These are phyloP conservation scores for Termitomyces sp. DNA, from an alignment of 768 basidiomycete species.

Conservation along the genomic window DNA sequence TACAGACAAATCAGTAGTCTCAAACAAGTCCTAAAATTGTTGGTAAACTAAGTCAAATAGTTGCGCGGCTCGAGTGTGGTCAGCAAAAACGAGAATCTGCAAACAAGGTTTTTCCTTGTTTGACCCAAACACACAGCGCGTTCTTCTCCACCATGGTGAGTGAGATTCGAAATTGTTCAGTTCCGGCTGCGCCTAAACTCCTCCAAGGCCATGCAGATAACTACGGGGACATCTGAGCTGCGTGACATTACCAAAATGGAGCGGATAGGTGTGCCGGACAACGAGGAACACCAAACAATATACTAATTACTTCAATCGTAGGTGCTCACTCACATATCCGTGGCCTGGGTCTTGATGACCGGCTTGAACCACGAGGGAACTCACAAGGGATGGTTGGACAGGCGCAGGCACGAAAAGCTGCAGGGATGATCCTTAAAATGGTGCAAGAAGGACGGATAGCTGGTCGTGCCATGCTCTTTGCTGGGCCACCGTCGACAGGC, in stretches of 20 bases:
- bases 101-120: slow-evolving; percentile 7
- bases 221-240: slow-evolving; percentile 72
- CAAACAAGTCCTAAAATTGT: too few relatives aligned
- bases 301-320: slow-evolving; percentile 23
- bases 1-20: too few relatives aligned
- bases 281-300: background rate
- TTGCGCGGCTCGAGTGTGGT: too few relatives aligned
- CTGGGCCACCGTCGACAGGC: slow-evolving; percentile 94
- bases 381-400: slow-evolving; percentile 98
- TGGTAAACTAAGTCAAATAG: too few relatives aligned
- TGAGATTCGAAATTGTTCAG: background rate
- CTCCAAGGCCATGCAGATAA: slow-evolving; percentile 55
- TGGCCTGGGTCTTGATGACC: slow-evolving; percentile 89
- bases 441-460: slow-evolving; percentile 95
- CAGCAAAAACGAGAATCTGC: too few relatives aligned
- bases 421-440: slow-evolving; percentile 97
- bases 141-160: slow-evolving; percentile 5
- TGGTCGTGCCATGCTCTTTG: slow-evolving; percentile 93
- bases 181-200: background rate
- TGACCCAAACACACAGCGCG: slow-evolving; percentile 8
- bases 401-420: slow-evolving; percentile 92
- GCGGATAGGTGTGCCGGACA: slow-evolving; percentile 61
- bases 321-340: slow-evolving; percentile 94
- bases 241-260: slow-evolving; percentile 91
- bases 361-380: slow-evolving; percentile 83